These are phyloP conservation scores for Thalassiosira mediterranea DNA, from an alignment of 352 stramenopile species.

Conservation along the genomic window DNA sequence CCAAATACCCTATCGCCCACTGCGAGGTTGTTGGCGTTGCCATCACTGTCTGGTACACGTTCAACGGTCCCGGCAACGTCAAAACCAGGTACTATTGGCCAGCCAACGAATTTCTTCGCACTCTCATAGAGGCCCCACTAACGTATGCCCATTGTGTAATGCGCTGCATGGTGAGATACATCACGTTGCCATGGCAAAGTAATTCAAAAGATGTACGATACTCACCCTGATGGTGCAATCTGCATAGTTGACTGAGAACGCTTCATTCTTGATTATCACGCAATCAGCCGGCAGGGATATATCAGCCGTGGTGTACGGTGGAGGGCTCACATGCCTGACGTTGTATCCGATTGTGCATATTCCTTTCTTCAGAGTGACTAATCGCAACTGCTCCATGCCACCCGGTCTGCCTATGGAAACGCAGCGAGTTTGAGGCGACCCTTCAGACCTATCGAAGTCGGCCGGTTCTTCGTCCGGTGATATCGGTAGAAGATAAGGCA, in stretches of 20 bases:
- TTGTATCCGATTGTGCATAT: conserved; percentile 79
- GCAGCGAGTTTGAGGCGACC: conserved; percentile 52
- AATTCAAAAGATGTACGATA: not conserved
- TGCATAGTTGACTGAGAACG: conserved; percentile 79
- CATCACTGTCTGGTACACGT: conserved; percentile 35
- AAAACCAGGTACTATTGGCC: conserved; percentile 81
- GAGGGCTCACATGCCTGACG: conserved; percentile 38
- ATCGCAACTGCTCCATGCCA: conserved; percentile 71
- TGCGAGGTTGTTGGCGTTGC: conserved; percentile 24
- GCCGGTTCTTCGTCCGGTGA: conserved; percentile 59
- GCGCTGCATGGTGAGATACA: conserved; percentile 8
- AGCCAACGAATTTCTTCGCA: conserved; percentile 81
- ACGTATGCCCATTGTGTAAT: conserved; percentile 26
- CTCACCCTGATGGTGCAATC: conserved; percentile 65
- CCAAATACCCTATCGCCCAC: conserved; percentile 78
- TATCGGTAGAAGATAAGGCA: conserved; percentile 58
- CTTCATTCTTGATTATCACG: conserved; percentile 63
- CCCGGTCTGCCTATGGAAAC: conserved; percentile 75
- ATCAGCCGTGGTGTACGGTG: conserved; percentile 45
- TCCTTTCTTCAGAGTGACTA: conserved; percentile 64
- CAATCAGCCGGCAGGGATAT: conserved; percentile 44
- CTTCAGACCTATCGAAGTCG: not conserved
- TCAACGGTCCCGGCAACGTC: conserved; percentile 78
- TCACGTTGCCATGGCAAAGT: not conserved
- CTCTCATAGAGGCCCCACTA: conserved; percentile 83